Evolutionary conservation across 768 basidiomycete species (phyloP).

Genomic region (Rhodosporidiobolus odoratus): DNA sequence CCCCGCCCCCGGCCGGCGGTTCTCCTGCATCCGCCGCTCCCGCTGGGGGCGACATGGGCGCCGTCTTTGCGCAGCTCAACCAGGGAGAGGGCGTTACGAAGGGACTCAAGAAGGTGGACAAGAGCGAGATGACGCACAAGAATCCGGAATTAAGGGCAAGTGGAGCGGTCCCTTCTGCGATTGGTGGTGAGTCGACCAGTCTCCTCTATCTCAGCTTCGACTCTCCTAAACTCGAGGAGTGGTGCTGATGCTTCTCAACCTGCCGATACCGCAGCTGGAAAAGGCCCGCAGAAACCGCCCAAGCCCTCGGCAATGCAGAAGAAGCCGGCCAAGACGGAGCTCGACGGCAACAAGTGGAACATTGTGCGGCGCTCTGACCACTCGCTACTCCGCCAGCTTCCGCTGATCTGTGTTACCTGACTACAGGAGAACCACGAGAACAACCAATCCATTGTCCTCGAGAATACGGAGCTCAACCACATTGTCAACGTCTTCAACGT

Average conservation of each 20-base stretch:
- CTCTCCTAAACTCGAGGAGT: too few species aligned
- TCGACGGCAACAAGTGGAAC: constrained; percentile 91
- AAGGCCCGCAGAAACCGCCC: constrained; percentile 52
- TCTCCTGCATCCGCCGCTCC: constrained; percentile 49
- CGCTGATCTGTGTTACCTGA: constrained; percentile 2
- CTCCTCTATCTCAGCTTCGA: background rate
- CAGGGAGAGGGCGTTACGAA: constrained; percentile 84
- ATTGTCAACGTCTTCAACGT: constrained; percentile 83
- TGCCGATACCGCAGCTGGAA: background rate
- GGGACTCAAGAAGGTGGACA: constrained; percentile 85
- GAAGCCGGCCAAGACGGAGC: constrained; percentile 79
- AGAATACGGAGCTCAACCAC: constrained; percentile 71
- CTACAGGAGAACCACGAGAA: constrained; percentile 86
- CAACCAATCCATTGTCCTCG: constrained; percentile 64
- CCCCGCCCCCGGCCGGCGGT: constrained; percentile 47
- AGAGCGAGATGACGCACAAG: constrained; percentile 98
- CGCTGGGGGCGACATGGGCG: constrained; percentile 52
- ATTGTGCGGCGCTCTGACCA: constrained; percentile 57
- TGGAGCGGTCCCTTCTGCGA: constrained; percentile 53
- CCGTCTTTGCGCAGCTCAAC: constrained; percentile 86
- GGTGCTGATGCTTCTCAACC: background rate
- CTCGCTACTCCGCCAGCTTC: background rate
- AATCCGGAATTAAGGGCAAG: constrained; percentile 74
- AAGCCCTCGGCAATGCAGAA: constrained; percentile 84
- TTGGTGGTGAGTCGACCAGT: constrained; percentile 39